These are phyloP conservation scores for Boletus speciosus DNA, from an alignment of 768 basidiomycete genomes.

Conservation along the genomic window DNA sequence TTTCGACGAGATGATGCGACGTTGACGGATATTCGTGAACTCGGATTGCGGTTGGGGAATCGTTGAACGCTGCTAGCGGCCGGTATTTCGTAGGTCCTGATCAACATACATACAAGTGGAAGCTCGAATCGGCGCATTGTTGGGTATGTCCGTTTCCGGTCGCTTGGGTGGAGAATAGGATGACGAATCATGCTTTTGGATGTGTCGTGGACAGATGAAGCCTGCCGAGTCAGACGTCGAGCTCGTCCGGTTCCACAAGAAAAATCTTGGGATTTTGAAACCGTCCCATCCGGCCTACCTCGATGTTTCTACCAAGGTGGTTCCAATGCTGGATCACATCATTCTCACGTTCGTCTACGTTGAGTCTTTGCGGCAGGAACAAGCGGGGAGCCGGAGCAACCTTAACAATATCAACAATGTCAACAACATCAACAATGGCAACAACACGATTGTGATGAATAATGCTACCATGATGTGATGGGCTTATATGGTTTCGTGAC, in stretches of 20 bases:
- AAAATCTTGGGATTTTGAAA: slow-evolving; percentile 21
- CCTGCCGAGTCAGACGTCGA: slow-evolving; percentile 5
- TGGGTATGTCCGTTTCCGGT: slow-evolving; percentile 17
- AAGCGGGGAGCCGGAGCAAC: not conserved
- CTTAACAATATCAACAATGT: not conserved
- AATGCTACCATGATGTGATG: not conserved
- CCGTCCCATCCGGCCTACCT: slow-evolving; percentile 23
- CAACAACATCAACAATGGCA: not conserved
- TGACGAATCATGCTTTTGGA: not conserved
- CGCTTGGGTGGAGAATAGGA: not conserved
- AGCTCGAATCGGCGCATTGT: slow-evolving; percentile 21
- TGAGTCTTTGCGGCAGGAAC: slow-evolving; percentile 18
- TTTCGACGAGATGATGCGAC: not conserved
- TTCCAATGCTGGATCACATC: slow-evolving; percentile 24
- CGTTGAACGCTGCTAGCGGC: slow-evolving; percentile 16
- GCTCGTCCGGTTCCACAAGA: slow-evolving; percentile 25
- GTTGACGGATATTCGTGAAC: not conserved
- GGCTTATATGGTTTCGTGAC: not conserved
- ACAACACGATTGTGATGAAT: not conserved
- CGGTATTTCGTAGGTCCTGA: slow-evolving; percentile 34
- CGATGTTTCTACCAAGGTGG: slow-evolving; percentile 12
- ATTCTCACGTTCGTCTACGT: slow-evolving; percentile 26
- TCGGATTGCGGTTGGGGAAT: not conserved
- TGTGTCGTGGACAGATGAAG: slow-evolving; percentile 15
- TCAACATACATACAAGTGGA: slow-evolving; percentile 33